phyloP scores from a whole-genome alignment of 441 rosid genomes.

The Corymbia calophylla region DNA sequence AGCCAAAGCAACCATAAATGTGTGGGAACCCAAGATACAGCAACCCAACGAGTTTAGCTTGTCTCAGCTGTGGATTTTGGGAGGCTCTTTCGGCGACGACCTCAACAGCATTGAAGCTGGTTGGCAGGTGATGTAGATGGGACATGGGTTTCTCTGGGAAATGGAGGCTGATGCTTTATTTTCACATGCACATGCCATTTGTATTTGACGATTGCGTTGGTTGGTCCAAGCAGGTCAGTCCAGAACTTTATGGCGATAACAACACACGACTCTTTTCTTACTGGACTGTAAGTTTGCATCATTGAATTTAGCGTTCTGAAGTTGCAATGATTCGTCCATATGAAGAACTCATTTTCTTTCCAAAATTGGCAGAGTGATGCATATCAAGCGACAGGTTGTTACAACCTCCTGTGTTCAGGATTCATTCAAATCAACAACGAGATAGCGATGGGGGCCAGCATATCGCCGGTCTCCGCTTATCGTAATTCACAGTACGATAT shows the following conservation, averaged over 20 bases:
- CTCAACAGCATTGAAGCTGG: conserved; percentile 99
- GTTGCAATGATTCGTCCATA: background rate
- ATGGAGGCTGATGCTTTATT: background rate
- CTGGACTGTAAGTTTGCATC: conserved; percentile 41
- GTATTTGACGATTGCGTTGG: background rate
- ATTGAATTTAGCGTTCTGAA: background rate
- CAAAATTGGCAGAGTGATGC: conserved; percentile 40
- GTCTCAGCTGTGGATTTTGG: conserved; percentile 95
- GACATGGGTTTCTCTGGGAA: background rate
- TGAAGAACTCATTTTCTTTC: background rate
- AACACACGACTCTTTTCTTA: conserved; percentile 46
- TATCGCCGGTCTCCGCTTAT: conserved; percentile 35
- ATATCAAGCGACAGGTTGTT: conserved; percentile 60
- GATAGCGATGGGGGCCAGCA: conserved; percentile 59
- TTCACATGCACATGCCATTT: background rate
- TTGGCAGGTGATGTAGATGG: conserved; percentile 68
- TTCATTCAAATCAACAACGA: conserved; percentile 51
- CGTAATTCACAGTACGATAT: conserved; percentile 39
- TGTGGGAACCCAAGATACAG: conserved; percentile 96
- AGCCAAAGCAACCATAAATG: conserved; percentile 93
- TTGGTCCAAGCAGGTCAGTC: conserved; percentile 28
- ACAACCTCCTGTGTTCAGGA: conserved; percentile 55
- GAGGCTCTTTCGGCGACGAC: conserved; percentile 99
- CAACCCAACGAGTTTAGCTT: conserved; percentile 94
- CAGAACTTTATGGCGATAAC: conserved; percentile 45